Conservation (phyloP, 176 grass and related monocot genomes). For the Secale cereale region DNA sequence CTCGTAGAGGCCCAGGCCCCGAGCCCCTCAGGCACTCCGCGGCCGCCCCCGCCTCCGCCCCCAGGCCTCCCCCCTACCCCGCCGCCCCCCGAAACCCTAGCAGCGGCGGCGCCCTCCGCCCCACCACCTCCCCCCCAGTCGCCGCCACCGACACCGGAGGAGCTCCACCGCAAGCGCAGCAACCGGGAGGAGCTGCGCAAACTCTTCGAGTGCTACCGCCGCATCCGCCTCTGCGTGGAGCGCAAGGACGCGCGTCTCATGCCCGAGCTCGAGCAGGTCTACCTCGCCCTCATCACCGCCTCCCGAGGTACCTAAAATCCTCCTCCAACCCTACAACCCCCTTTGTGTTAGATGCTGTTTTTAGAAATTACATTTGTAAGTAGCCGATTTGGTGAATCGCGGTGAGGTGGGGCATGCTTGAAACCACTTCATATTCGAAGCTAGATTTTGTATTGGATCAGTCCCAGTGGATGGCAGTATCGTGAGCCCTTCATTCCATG, state of each 20-base stretch:
- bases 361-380: not conserved
- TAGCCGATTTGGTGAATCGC: not conserved
- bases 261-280: slow-evolving; percentile 79
- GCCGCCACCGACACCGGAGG: slow-evolving; percentile 41
- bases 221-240: slow-evolving; percentile 55
- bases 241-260: slow-evolving; percentile 58
- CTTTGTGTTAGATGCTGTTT: not conserved
- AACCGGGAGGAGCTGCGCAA: slow-evolving; percentile 62
- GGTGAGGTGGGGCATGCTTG: not conserved
- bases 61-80: slow-evolving; percentile 17
- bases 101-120: slow-evolving; percentile 14
- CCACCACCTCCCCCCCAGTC: slow-evolving; percentile 25
- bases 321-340: not conserved
- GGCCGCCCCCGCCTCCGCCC: slow-evolving; percentile 34
- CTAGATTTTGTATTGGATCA: slow-evolving; percentile 1
- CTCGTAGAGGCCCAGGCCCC: slow-evolving; percentile 32
- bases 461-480: not conserved
- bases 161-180: slow-evolving; percentile 54
- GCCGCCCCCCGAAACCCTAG: slow-evolving; percentile 32
- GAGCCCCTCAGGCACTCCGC: slow-evolving; percentile 5
- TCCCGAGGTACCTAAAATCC: slow-evolving; percentile 56
- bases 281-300: slow-evolving; percentile 77
- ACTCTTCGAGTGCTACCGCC: slow-evolving; percentile 58
- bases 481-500: not conserved
- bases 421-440: not conserved